Base-by-base conservation (phyloP, 2,329 filamentous ascomycete genomes). In the Decorospora gaudefroyi region DNA sequence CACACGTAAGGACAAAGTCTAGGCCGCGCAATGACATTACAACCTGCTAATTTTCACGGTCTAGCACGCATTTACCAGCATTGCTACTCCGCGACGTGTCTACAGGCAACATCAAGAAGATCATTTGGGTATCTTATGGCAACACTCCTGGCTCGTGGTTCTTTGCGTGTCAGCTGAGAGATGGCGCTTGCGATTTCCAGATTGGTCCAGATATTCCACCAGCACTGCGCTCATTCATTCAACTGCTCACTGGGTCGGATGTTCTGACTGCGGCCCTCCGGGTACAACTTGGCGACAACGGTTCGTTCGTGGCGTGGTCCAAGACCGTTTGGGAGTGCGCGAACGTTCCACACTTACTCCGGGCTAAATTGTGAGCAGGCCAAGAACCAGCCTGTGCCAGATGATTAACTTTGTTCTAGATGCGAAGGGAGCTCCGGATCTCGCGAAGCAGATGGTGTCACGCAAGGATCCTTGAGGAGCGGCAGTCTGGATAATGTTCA, bases 91-190 rank as follows among this genome's bases (percentile, higher is more conserved):
- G 12, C 1, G 37, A 50, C 13, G n/a, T 64, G 6, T 12, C 32
- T 5, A 11, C 5, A 2, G 46, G 38, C 1, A 9, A 21, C 2
- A 30, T 61, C 26, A 54, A 43, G 25, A 59, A 49, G 34, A 48
- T 69, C 6, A 40, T 42, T 2, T 63, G 57, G 47, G 66, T 51
- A 4, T 61, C 66, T 0, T 67, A 61, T 26, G 63, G 65, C 22
- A 48, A 41, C 29, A 25, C 42, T 2, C 23, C 31, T 2, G 43
- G 62, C 8, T 63, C 61, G 0, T 69, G 57, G 58, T 67, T 68
- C 53, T 56, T 67, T 19, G 36, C 39, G 0, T 64, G 50, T 18
- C 46, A 64, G 41, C 44, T 49, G 29, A 19, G 18, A 8, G 33
- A 60, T 19, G 56, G 57, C 15, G 29, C 13, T 1, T 30, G 17